Conservation (phyloP, 768 basidiomycete species). For the Peribolospora baueri region DNA sequence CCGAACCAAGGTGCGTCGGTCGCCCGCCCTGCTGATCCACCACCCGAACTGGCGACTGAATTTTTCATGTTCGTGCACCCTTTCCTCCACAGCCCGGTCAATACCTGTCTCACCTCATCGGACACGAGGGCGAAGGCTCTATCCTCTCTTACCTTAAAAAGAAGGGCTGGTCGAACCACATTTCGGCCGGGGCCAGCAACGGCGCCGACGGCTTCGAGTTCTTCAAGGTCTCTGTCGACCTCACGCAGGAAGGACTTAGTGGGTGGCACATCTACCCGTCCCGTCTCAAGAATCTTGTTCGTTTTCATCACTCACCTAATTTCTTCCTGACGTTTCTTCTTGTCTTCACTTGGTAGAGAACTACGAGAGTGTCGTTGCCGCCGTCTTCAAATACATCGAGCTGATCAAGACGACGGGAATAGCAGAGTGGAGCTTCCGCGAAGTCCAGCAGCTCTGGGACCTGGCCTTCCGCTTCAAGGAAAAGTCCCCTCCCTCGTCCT, state of each 20-base stretch:
- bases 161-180: constrained; percentile 16
- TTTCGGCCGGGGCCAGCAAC: constrained; percentile 45
- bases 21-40: constrained; percentile 50
- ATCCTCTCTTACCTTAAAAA: constrained; percentile 58
- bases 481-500: constrained; percentile 51
- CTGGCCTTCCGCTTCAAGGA: constrained; percentile 71
- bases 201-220: constrained; percentile 51
- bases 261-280: constrained; percentile 17
- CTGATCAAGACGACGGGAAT: constrained; percentile 21
- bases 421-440: constrained; percentile 41
- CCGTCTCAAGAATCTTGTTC: not conserved
- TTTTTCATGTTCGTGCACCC: constrained; percentile 54
- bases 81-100: constrained; percentile 65
- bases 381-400: constrained; percentile 46
- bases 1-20: constrained; percentile 31
- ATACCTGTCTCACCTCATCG: constrained; percentile 44
- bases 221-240: constrained; percentile 55
- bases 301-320: not conserved
- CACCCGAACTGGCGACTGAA: constrained; percentile 14
- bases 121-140: constrained; percentile 59
- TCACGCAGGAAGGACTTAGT: constrained; percentile 75
- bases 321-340: not conserved
- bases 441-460: constrained; percentile 42
- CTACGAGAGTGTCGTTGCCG: constrained; percentile 42
- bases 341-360: constrained; percentile 29